phyloP scores from a whole-genome alignment of 495 filamentous ascomycete species.

The Podospora sp. region DNA sequence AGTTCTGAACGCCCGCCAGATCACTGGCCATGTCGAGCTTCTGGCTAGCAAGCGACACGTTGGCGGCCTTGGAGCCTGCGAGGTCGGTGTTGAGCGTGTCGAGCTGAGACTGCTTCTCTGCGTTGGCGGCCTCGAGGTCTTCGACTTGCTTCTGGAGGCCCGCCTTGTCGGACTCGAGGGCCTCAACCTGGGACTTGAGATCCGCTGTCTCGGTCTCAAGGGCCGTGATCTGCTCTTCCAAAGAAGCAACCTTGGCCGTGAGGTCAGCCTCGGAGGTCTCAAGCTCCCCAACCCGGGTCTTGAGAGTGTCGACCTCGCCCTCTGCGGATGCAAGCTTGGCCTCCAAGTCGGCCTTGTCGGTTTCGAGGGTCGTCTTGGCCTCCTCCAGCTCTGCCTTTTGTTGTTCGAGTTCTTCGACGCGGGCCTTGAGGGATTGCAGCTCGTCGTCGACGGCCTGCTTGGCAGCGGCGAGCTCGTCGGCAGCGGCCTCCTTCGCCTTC shows the following conservation, averaged over 20 bases:
- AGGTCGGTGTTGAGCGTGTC: conserved; percentile 36
- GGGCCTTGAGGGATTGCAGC: conserved; percentile 23
- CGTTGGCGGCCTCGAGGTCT: conserved; percentile 25
- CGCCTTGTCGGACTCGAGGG: conserved; percentile 40
- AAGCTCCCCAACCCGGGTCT: conserved; percentile 26
- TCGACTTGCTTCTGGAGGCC: conserved; percentile 39
- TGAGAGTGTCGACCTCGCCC: conserved; percentile 30
- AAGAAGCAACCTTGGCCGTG: conserved; percentile 22
- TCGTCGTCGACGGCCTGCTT: conserved; percentile 26
- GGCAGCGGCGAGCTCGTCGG: conserved; percentile 18
- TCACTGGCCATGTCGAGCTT: conserved; percentile 34
- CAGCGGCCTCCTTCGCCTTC: conserved; percentile 17
- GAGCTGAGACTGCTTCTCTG: conserved; percentile 28
- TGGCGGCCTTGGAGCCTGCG: conserved; percentile 36
- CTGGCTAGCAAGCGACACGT: conserved; percentile 36
- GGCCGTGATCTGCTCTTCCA: conserved; percentile 30
- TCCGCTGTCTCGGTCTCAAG: conserved; percentile 24
- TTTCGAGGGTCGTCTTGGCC: conserved; percentile 34
- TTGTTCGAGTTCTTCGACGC: conserved; percentile 41
- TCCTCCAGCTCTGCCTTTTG: conserved; percentile 40
- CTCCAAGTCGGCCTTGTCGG: conserved; percentile 40
- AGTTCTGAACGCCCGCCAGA: conserved; percentile 23
- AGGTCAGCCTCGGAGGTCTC: conserved; percentile 29
- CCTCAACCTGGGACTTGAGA: conserved; percentile 35
- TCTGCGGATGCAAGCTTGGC: conserved; percentile 30